Conservation (phyloP, 257 asterid species). For the Solanum virginianum region DNA sequence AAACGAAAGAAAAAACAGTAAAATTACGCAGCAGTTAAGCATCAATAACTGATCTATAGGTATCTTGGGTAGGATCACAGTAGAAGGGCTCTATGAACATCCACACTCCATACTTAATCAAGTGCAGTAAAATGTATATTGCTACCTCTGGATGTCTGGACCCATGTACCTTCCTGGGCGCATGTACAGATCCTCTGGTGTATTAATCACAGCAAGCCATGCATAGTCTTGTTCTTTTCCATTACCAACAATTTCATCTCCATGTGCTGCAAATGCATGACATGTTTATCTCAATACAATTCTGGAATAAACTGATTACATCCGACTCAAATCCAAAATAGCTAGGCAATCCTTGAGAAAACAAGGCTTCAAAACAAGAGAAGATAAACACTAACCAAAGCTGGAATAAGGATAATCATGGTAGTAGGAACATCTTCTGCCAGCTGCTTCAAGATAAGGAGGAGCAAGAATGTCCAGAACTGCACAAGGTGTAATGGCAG, state of each 20-base stretch:
- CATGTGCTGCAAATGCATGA: conserved; percentile 28
- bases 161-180: conserved; percentile 48
- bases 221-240: conserved; percentile 61
- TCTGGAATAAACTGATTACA: neutral
- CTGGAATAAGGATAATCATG: conserved; percentile 64
- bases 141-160: conserved; percentile 37
- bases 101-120: neutral
- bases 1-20: neutral
- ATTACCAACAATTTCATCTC: conserved; percentile 9
- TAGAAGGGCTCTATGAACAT: neutral
- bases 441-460: conserved; percentile 62
- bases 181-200: conserved; percentile 79
- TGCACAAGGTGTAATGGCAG: conserved; percentile 91
- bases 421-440: conserved; percentile 79
- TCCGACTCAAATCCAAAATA: neutral
- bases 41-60: neutral
- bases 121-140: neutral
- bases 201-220: conserved; percentile 62
- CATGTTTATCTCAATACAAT: neutral
- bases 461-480: conserved; percentile 94
- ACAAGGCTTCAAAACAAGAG: neutral
- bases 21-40: neutral
- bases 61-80: neutral
- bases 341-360: neutral
- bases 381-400: conserved; percentile 38